Evolutionary conservation across 768 basidiomycete genomes (phyloP).

Genomic region (Hemileccinum rubropunctum): DNA sequence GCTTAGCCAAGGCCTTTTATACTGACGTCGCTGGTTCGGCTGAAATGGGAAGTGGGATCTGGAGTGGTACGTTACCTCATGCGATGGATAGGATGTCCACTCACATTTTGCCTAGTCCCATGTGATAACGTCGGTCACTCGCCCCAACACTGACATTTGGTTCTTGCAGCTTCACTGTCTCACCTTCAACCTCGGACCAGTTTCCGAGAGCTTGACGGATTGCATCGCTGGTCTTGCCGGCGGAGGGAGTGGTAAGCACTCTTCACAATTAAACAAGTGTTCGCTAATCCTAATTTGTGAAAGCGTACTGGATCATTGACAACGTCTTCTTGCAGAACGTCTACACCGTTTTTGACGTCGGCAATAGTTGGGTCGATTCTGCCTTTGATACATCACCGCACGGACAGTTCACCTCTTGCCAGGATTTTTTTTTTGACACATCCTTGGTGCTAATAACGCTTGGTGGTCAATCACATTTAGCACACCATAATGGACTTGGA

Average conservation of each 20-base stretch:
- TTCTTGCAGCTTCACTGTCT: constrained; percentile 36
- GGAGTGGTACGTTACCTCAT: constrained; percentile 29
- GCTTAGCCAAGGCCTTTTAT: constrained; percentile 28
- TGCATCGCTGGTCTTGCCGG: constrained; percentile 39
- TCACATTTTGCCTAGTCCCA: constrained; percentile 25
- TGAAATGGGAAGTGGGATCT: constrained; percentile 31
- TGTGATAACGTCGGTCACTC: constrained; percentile 28
- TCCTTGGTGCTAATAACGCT: neutral
- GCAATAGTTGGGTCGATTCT: constrained; percentile 39
- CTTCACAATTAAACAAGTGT: neutral
- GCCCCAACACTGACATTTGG: constrained; percentile 38
- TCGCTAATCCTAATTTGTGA: neutral
- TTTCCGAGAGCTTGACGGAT: constrained; percentile 26
- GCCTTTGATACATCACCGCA: no score
- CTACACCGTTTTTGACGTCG: constrained; percentile 32
- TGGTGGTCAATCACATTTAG: neutral
- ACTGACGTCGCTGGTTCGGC: constrained; percentile 28
- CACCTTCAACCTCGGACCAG: constrained; percentile 44
- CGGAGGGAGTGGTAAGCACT: constrained; percentile 20
- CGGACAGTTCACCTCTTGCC: no score
- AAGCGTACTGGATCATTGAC: constrained; percentile 34
- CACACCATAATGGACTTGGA: no score
- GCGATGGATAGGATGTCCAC: neutral
- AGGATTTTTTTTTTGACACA: neutral
- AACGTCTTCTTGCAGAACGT: constrained; percentile 35